Conservation (phyloP, 768 basidiomycete genomes). For the Pisolithus orientalis region DNA sequence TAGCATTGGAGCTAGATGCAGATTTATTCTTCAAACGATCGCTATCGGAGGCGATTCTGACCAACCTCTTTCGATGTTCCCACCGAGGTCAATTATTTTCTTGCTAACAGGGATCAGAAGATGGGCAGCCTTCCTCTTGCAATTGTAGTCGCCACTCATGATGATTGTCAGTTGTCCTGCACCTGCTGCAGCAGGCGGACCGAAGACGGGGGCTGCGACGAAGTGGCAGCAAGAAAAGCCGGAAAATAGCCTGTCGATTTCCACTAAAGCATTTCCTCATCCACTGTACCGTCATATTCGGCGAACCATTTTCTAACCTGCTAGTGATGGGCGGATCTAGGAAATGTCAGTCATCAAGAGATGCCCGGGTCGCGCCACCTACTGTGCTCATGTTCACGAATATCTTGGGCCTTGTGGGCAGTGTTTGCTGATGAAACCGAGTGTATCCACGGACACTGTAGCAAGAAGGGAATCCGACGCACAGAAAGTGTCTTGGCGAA, state of each 20-base stretch:
- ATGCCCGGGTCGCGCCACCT: conserved; percentile 16
- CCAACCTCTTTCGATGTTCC: conserved; percentile 75
- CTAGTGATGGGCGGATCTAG: conserved; percentile 50
- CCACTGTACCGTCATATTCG: background rate
- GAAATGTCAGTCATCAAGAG: conserved; percentile 5
- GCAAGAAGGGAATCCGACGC: conserved; percentile 8
- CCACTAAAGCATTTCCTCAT: conserved; percentile 32
- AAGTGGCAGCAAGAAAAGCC: conserved; percentile 52
- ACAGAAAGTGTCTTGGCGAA: conserved; percentile 59
- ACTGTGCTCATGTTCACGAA: conserved; percentile 87
- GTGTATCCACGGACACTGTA: background rate
- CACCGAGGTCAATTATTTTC: conserved; percentile 77
- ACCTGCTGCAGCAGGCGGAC: conserved; percentile 63
- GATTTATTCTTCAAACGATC: too few relatives aligned
- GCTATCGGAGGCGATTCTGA: background rate
- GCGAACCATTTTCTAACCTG: conserved; percentile 27
- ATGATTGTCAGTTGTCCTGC: conserved; percentile 60
- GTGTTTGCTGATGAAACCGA: conserved; percentile 27
- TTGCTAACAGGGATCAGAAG: conserved; percentile 75
- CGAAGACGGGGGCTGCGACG: conserved; percentile 75
- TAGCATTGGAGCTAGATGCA: conserved; percentile 49
- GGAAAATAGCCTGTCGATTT: conserved; percentile 65
- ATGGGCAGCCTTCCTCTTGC: conserved; percentile 75
- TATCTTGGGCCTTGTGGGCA: conserved; percentile 52
- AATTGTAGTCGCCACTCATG: conserved; percentile 76